These are phyloP conservation scores for Fusarium guadeloupense DNA, from an alignment of 2,329 filamentous ascomycete genomes.

Conservation along the genomic window DNA sequence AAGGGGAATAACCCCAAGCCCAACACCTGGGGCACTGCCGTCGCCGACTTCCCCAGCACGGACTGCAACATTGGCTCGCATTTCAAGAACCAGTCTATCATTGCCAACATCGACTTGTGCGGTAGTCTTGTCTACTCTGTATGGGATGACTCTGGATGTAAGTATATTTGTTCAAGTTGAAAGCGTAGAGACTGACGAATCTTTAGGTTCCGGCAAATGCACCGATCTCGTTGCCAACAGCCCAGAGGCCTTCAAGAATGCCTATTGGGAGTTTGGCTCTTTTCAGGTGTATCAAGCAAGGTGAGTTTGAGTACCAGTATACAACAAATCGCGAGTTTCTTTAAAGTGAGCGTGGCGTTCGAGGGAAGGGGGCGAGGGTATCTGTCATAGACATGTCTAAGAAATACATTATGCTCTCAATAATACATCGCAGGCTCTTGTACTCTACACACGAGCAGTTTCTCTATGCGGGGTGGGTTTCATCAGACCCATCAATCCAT, in stretches of 20 bases:
- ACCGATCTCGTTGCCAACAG: slow-evolving; percentile 66
- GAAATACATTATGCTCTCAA: slow-evolving; percentile 5
- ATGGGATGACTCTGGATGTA: slow-evolving; percentile 58
- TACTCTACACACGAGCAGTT: slow-evolving; percentile 27
- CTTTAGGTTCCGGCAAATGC: slow-evolving; percentile 63
- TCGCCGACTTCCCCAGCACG: slow-evolving; percentile 72
- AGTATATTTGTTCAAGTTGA: slow-evolving; percentile 13
- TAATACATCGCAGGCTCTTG: slow-evolving; percentile 18
- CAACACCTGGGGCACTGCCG: slow-evolving; percentile 67
- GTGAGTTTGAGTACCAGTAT: slow-evolving; percentile 8
- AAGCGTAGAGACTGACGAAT: slow-evolving; percentile 2
- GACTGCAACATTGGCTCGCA: slow-evolving; percentile 67
- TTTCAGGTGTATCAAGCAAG: slow-evolving; percentile 65
- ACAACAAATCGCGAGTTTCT: background rate
- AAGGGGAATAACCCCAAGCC: slow-evolving; percentile 64
- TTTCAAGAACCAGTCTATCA: slow-evolving; percentile 72
- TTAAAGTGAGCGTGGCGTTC: slow-evolving; percentile 39
- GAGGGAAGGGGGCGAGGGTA: slow-evolving; percentile 1
- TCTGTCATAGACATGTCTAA: slow-evolving; percentile 1
- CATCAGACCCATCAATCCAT: slow-evolving; percentile 34
- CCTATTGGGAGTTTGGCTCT: slow-evolving; percentile 71
- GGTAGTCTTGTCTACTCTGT: slow-evolving; percentile 62
- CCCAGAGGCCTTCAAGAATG: slow-evolving; percentile 64
- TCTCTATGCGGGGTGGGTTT: slow-evolving; percentile 34
- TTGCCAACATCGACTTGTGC: slow-evolving; percentile 73